A percentile compares a stretch with the other conserved stretches of the same genome.
Evolutionary conservation across 108 stramenopile genomes (phyloP).

Genomic region (Nitzschia sp.): DNA sequence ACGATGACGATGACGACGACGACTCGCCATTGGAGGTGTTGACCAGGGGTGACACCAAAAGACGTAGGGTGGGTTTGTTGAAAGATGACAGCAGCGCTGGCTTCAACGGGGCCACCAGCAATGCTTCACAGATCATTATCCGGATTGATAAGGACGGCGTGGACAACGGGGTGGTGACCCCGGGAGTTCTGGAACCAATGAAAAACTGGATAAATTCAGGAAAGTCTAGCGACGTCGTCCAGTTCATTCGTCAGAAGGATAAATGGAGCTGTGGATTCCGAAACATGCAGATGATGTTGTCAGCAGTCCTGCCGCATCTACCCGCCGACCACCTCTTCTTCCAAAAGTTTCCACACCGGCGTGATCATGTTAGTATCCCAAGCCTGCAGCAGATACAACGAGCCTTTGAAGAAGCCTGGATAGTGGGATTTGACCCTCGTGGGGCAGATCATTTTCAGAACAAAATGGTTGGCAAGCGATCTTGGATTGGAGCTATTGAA

Average conservation of each 20-base stretch:
- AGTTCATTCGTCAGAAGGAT: slow-evolving; percentile 67
- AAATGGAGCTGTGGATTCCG: slow-evolving; percentile 83
- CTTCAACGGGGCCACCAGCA: too few relatives aligned
- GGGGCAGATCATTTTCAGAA: slow-evolving; percentile 65
- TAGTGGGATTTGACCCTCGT: slow-evolving; percentile 59
- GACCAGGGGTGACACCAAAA: too few relatives aligned
- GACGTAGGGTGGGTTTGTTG: too few relatives aligned
- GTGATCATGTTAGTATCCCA: slow-evolving; percentile 48
- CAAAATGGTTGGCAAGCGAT: slow-evolving; percentile 34
- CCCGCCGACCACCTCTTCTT: slow-evolving; percentile 36
- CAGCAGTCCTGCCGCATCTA: slow-evolving; percentile 49
- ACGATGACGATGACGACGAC: too few relatives aligned
- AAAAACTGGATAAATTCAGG: not conserved
- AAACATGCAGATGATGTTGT: slow-evolving; percentile 79
- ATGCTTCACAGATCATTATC: too few relatives aligned
- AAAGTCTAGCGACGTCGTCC: not conserved
- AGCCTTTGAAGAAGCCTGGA: slow-evolving; percentile 64
- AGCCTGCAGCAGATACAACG: slow-evolving; percentile 54
- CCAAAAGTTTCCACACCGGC: slow-evolving; percentile 11
- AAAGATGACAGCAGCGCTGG: too few relatives aligned
- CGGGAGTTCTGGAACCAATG: not conserved
- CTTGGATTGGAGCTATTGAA: slow-evolving; percentile 78
- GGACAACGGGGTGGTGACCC: slow-evolving; percentile 1
- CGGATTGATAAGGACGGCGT: not conserved
- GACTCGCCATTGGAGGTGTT: too few relatives aligned